Evolutionary conservation across 169 alveolate species (phyloP).

Genomic region (Plasmodium relictum): DNA sequence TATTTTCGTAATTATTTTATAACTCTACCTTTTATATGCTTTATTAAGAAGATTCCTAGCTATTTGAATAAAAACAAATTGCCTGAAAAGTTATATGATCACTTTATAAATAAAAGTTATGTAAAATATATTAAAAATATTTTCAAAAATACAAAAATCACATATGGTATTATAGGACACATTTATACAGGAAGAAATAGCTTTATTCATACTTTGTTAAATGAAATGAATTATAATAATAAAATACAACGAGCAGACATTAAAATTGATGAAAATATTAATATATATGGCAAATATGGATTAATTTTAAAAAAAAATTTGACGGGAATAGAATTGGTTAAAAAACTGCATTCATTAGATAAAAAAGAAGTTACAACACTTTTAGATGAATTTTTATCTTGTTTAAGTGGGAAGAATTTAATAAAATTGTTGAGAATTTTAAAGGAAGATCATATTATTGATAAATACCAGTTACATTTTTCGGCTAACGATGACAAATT

Average conservation of each 20-base stretch:
- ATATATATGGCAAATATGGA: slow-evolving; percentile 42
- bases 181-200: slow-evolving; percentile 70
- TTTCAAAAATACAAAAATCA: slow-evolving; percentile 18
- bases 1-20: slow-evolving; percentile 43
- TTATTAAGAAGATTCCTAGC: slow-evolving; percentile 1
- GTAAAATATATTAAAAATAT: slow-evolving; percentile 16
- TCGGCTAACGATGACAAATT: not conserved
- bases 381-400: slow-evolving; percentile 40
- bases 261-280: slow-evolving; percentile 29
- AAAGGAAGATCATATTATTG: slow-evolving; percentile 3
- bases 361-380: slow-evolving; percentile 12
- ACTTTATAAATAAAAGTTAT: not conserved
- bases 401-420: slow-evolving; percentile 32
- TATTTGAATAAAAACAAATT: slow-evolving; percentile 11
- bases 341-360: slow-evolving; percentile 38
- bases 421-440: slow-evolving; percentile 1
- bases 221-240: slow-evolving; percentile 10
- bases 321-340: slow-evolving; percentile 37
- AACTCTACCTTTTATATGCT: slow-evolving; percentile 52
- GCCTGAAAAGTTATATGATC: not conserved
- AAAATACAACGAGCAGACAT: not conserved
- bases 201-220: slow-evolving; percentile 18
- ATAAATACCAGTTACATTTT: slow-evolving; percentile 1
- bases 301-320: slow-evolving; percentile 46
- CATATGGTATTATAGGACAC: slow-evolving; percentile 64